Conservation (phyloP, 1,139 yeast species). For the Yamadazyma pseudoaaseri region DNA sequence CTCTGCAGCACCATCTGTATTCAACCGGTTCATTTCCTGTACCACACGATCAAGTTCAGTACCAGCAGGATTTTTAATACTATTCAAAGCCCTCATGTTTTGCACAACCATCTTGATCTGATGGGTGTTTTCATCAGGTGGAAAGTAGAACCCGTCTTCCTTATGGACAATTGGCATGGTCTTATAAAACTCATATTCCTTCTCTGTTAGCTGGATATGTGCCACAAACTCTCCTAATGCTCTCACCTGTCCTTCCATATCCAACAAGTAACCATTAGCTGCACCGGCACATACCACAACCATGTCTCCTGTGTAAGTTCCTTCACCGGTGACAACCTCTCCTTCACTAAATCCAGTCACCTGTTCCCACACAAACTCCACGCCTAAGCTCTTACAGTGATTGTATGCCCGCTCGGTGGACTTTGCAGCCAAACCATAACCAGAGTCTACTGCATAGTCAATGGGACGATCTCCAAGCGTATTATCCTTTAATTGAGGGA, state of each 20-base stretch:
- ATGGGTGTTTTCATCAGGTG: constrained; percentile 32
- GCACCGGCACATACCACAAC: constrained; percentile 34
- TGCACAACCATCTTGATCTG: constrained; percentile 39
- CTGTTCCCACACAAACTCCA: constrained; percentile 26
- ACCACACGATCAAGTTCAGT: too few species aligned
- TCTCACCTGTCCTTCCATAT: constrained; percentile 27
- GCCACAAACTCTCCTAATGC: constrained; percentile 36
- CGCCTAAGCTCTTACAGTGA: constrained; percentile 22
- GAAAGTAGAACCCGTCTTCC: constrained; percentile 44
- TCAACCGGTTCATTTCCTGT: too few species aligned
- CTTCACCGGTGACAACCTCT: constrained; percentile 17
- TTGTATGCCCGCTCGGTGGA: constrained; percentile 22
- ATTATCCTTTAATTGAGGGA: too few species aligned
- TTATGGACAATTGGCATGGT: constrained; percentile 36
- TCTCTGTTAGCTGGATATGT: constrained; percentile 26
- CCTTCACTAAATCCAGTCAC: constrained; percentile 11
- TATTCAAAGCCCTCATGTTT: too few species aligned
- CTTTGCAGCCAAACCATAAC: constrained; percentile 30
- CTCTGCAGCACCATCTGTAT: constrained; percentile 29
- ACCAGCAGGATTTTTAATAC: too few species aligned
- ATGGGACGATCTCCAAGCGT: too few species aligned
- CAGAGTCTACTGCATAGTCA: too few species aligned
- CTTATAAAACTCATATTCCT: constrained; percentile 27
- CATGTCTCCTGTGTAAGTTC: constrained; percentile 20
- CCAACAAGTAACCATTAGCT: constrained; percentile 25